Evolutionary conservation across 345 rosid genomes (phyloP).

Genomic region (Melaleuca quinquenervia): DNA sequence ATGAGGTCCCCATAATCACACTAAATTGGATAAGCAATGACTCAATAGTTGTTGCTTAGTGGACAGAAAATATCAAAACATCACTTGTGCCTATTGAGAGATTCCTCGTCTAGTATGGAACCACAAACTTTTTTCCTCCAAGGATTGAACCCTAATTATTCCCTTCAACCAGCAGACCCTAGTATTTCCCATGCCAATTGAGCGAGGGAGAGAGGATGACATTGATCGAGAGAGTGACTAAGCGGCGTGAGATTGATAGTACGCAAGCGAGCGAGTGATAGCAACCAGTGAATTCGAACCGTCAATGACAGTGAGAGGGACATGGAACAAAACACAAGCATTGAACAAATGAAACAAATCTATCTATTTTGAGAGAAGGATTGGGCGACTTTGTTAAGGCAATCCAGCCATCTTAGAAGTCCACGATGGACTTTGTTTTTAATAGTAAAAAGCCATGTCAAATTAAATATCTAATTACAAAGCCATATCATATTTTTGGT

Average conservation of each 20-base stretch:
- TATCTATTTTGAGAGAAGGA: neutral
- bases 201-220: neutral
- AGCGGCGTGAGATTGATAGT: neutral
- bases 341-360: neutral
- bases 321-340: neutral
- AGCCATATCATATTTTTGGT: too few species aligned
- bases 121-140: neutral
- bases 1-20: neutral
- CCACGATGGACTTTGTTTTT: neutral
- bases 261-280: neutral
- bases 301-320: neutral
- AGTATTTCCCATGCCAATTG: neutral
- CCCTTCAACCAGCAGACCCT: too few species aligned
- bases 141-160: neutral
- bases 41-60: neutral
- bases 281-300: neutral
- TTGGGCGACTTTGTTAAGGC: fast-evolving
- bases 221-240: fast-evolving
- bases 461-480: too few species aligned
- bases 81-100: neutral
- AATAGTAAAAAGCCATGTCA: too few species aligned
- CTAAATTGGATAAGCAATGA: neutral
- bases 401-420: neutral
- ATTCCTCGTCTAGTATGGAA: neutral
- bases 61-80: neutral